Conservation (phyloP, 1,139 yeast species). For the Spathaspora sp. region DNA sequence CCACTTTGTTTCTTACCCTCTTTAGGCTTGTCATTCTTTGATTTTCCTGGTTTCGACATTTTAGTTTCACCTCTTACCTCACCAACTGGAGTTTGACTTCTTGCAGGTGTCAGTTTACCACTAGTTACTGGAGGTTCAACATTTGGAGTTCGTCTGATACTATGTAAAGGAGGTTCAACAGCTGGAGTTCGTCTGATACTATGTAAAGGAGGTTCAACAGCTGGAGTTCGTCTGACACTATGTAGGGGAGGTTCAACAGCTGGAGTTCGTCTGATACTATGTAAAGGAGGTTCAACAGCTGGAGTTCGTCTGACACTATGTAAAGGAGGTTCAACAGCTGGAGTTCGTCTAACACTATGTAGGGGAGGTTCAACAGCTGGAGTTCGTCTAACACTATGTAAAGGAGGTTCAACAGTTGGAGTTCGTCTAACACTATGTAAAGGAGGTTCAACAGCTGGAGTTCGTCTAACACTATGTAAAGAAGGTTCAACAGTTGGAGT, state of each 20-base stretch:
- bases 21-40: slow-evolving; percentile 1
- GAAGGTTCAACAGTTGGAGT: not conserved
- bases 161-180: slow-evolving; percentile 1
- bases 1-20: slow-evolving; percentile 6
- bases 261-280: slow-evolving; percentile 5
- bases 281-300: not conserved
- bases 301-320: slow-evolving; percentile 1
- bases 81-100: slow-evolving; percentile 11
- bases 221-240: too few species aligned
- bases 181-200: slow-evolving; percentile 1
- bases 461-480: slow-evolving; percentile 4
- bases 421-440: slow-evolving; percentile 4
- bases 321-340: not conserved
- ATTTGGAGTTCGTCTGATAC: slow-evolving; percentile 5
- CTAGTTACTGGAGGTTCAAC: not conserved
- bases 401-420: slow-evolving; percentile 10
- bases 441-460: slow-evolving; percentile 16
- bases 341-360: slow-evolving; percentile 2
- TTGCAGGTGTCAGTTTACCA: slow-evolving; percentile 18
- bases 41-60: not conserved
- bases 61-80: slow-evolving; percentile 7
- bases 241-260: too few species aligned
- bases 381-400: slow-evolving; percentile 5
- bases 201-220: not conserved
- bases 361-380: too few species aligned